Base-by-base conservation (phyloP, 495 filamentous ascomycete genomes). In the Neurospora sp. region DNA sequence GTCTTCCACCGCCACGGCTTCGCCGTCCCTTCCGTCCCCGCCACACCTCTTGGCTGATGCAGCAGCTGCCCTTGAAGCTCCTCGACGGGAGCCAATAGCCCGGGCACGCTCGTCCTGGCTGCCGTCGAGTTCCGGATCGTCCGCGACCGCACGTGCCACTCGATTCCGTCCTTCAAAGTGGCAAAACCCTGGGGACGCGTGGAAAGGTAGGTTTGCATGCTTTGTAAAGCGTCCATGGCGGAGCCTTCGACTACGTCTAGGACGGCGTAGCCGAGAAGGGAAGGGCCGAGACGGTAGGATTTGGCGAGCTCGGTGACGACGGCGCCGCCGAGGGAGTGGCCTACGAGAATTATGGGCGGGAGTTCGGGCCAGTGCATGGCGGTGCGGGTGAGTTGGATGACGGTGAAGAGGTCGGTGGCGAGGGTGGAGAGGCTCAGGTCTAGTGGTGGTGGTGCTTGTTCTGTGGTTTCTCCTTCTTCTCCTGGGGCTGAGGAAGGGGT, bases 261-360 rank as follows among this genome's bases (percentile, higher is more conserved):
- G 12, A 99, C 94, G 8, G 90, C 93, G 83, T 95, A 97, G 16
- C 93, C 96, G 16, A 98, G 81, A 6, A 98, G 77, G 37, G 89
- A 84, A 38, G 79, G 80, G 2, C 93, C 92, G 14, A 20, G 69
- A 14, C 71, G 61, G 31, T 71, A 68, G 5, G 38, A 41, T 22
- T 22, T 89, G 1, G 94, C 94, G 35, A 95, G 86, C 74, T 98
- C 89, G 4, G 93, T 95, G 22, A 98, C 91, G 2, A 99, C 93
- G 35, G 96, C 94, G n/a, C 96, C 96, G 40, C 96, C 96, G 1
- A 99, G 86, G 65, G 92, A 96, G 82, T 99, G 96, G n/a, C 96
- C 96, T 4, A 99, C 89, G 0, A 98, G 86, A 22, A 98, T 81
- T 14, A 96, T 80, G 59, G 91, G 88, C 3, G 96, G 96, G 2